These are phyloP conservation scores for Aspergillus biplanus DNA, from an alignment of 495 filamentous ascomycete species.

Conservation along the genomic window DNA sequence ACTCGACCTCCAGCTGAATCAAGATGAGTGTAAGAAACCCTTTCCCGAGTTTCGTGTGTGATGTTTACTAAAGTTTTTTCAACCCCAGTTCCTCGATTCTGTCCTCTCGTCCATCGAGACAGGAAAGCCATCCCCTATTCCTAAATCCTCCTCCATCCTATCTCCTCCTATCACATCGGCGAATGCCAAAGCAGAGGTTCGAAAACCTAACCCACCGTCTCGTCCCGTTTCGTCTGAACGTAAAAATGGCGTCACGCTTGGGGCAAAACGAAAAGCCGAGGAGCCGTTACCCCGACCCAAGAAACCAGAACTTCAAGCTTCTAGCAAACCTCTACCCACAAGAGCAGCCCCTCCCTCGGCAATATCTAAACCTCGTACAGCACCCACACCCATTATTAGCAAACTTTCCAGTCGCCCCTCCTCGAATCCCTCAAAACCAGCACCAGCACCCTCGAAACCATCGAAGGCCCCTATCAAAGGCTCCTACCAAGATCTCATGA, in stretches of 20 bases:
- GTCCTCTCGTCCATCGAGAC: constrained; percentile 58
- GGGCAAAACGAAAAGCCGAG: constrained; percentile 51
- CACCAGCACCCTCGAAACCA: constrained; percentile 35
- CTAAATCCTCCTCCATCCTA: constrained; percentile 31
- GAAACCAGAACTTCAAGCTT: constrained; percentile 29
- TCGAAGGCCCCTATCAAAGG: constrained; percentile 48
- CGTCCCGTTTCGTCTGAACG: constrained; percentile 24
- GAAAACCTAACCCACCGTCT: constrained; percentile 22
- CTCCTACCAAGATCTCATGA: constrained; percentile 49
- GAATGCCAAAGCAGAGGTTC: constrained; percentile 32
- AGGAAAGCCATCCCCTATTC: constrained; percentile 41
- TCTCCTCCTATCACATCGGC: constrained; percentile 36
- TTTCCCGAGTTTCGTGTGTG: constrained; percentile 1
- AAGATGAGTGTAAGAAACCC: constrained; percentile 53
- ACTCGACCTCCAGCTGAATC: constrained; percentile 12
- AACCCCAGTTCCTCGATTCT: constrained; percentile 58
- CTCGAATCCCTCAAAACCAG: constrained; percentile 25
- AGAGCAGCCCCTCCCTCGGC: constrained; percentile 16
- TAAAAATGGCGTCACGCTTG: constrained; percentile 27
- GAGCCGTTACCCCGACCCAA: constrained; percentile 38
- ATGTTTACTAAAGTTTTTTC: constrained; percentile 27
- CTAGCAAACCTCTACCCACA: constrained; percentile 22
- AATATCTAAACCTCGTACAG: constrained; percentile 27
- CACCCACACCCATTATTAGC: constrained; percentile 18
- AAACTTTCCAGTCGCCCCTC: constrained; percentile 30